These are phyloP conservation scores for Echium plantagineum DNA, from an alignment of 257 asterid species.

Conservation along the genomic window DNA sequence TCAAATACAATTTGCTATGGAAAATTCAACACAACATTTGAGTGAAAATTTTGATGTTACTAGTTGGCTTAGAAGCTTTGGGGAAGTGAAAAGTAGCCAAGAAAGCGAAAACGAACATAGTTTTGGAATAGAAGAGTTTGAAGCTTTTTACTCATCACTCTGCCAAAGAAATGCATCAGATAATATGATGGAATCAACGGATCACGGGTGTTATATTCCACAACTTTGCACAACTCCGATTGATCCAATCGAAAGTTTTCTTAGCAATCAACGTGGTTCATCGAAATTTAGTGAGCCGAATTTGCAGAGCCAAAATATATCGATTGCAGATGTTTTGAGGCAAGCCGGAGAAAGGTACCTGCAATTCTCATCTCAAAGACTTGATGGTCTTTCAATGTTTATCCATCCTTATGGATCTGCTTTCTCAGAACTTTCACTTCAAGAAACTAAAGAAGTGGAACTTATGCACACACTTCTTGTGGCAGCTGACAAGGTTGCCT, in stretches of 20 bases:
- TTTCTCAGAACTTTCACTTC: constrained; percentile 27
- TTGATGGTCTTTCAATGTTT: constrained; percentile 38
- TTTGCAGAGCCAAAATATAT: constrained; percentile 8
- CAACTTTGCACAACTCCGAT: not conserved
- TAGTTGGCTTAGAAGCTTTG: not conserved
- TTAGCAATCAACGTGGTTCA: not conserved
- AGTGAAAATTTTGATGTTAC: not conserved
- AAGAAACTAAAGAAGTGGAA: constrained; percentile 45
- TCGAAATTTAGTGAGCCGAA: not conserved
- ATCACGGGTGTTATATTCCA: not conserved
- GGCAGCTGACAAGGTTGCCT: constrained; percentile 41
- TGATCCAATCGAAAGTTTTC: not conserved
- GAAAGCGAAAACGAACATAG: not conserved
- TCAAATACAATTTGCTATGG: not conserved
- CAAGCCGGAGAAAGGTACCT: constrained; percentile 53
- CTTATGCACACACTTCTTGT: constrained; percentile 35
- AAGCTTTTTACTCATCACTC: not conserved
- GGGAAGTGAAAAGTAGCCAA: not conserved
- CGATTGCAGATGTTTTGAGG: constrained; percentile 38
- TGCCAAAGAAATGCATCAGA: not conserved
- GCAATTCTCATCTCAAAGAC: constrained; percentile 35
- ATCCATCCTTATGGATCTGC: constrained; percentile 46
- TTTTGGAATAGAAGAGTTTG: not conserved
- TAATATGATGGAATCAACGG: not conserved
- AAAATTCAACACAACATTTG: not conserved